These are phyloP conservation scores for Cladophialophora immunda DNA, from an alignment of 2,329 filamentous ascomycete species.

Conservation along the genomic window DNA sequence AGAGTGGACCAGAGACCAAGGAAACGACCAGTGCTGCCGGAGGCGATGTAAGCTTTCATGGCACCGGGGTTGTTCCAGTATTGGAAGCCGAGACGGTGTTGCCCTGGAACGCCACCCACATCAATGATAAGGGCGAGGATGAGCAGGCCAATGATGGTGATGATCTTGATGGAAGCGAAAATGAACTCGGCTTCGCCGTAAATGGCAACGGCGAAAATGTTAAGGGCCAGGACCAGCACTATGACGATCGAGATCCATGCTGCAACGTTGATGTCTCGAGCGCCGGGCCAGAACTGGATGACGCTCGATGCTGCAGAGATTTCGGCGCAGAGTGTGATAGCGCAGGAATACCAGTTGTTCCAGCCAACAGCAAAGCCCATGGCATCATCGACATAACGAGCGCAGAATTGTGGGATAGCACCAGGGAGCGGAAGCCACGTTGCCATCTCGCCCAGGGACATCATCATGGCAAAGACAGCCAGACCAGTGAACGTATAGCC, in stretches of 20 bases:
- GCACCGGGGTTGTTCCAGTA: slow-evolving; percentile 63
- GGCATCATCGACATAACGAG: slow-evolving; percentile 53
- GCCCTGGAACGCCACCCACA: slow-evolving; percentile 56
- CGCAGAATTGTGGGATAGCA: slow-evolving; percentile 51
- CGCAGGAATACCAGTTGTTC: slow-evolving; percentile 58
- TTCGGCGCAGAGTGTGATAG: slow-evolving; percentile 59
- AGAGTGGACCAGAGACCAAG: slow-evolving; percentile 60
- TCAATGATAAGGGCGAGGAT: slow-evolving; percentile 59
- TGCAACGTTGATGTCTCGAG: slow-evolving; percentile 45
- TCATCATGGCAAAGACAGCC: slow-evolving; percentile 41
- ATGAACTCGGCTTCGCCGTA: slow-evolving; percentile 55
- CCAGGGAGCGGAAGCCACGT: slow-evolving; percentile 53
- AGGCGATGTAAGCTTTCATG: slow-evolving; percentile 40
- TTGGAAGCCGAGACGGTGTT: slow-evolving; percentile 64
- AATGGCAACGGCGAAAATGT: slow-evolving; percentile 68
- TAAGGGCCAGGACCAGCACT: slow-evolving; percentile 61
- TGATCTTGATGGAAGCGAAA: slow-evolving; percentile 61
- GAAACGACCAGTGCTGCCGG: slow-evolving; percentile 57
- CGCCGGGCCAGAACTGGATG: slow-evolving; percentile 67
- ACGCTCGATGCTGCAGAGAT: slow-evolving; percentile 71
- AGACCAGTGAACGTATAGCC: slow-evolving; percentile 48
- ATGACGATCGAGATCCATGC: slow-evolving; percentile 42
- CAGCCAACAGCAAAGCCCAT: slow-evolving; percentile 57
- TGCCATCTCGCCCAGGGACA: slow-evolving; percentile 56
- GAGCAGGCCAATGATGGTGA: slow-evolving; percentile 60